These are phyloP conservation scores for Globisporangium apiculatum DNA, from an alignment of 352 stramenopile genomes.

Conservation along the genomic window DNA sequence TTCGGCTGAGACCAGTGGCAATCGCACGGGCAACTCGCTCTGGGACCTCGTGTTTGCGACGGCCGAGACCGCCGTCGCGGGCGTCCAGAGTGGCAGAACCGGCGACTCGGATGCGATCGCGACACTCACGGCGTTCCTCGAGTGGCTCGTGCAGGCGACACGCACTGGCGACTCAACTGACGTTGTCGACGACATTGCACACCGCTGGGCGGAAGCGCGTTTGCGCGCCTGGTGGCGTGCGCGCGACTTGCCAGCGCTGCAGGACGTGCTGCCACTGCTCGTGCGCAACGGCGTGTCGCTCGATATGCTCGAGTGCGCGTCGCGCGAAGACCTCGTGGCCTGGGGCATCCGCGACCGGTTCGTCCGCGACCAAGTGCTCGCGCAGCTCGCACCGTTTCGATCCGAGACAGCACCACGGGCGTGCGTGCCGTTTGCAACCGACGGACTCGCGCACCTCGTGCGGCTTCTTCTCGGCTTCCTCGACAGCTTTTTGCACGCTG, in stretches of 20 bases:
- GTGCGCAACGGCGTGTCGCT: constrained; percentile 39
- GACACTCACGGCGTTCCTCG: constrained; percentile 45
- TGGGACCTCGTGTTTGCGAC: constrained; percentile 46
- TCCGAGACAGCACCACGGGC: not conserved
- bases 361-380: constrained; percentile 44
- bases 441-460: constrained; percentile 50
- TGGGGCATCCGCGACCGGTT: constrained; percentile 55
- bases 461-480: constrained; percentile 43
- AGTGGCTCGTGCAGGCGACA: constrained; percentile 45
- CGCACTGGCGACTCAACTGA: constrained; percentile 16
- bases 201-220: constrained; percentile 43
- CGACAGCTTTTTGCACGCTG: constrained; percentile 42
- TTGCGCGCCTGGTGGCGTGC: constrained; percentile 52
- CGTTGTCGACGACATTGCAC: constrained; percentile 23
- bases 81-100: constrained; percentile 26
- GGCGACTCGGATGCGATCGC: constrained; percentile 23
- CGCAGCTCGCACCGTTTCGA: constrained; percentile 16
- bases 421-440: constrained; percentile 12
- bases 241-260: constrained; percentile 25
- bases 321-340: constrained; percentile 60
- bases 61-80: constrained; percentile 30
- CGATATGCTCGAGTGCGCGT: constrained; percentile 34
- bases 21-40: constrained; percentile 9
- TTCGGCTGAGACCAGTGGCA: too few species aligned
- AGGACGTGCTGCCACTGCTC: constrained; percentile 31